Evolutionary conservation across 2,329 filamentous ascomycete species (phyloP), one percentile per base, ranked within the genome.

Genomic region (Colletotrichum cuscutae): DNA sequence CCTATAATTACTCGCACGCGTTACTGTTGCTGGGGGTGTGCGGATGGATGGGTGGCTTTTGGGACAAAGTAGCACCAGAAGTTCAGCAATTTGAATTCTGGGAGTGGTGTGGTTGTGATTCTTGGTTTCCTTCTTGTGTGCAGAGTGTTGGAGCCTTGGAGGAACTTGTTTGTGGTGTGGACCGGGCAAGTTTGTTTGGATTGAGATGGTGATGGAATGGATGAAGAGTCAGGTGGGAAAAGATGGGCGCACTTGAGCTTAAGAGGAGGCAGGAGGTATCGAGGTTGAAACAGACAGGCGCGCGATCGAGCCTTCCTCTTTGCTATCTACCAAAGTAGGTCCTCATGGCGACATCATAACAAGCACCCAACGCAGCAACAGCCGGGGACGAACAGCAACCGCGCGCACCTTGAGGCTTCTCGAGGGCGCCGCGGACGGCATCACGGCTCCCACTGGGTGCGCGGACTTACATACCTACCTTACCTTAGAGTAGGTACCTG

Each of bases 401-500:
- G 46, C 61, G 68, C 49, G n/a, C 57, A 49, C 42, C 19, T 49
- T n/a, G 42, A 49, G 19, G 42, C 52, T 69, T 69, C 52, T 62
- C 26, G 56, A 56, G 53, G 59, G 64, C 37, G 61, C 46, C 61
- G 30, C 30, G 30, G 30, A 24, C n/a, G 22, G 49, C 61, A 65
- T 68, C 26, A 72, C 60, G 59, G 60, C 65, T 67, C 65, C 49
- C 53, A 71, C 68, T 37, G 66, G 42, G 42, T 3, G 66, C 65
- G 58, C 22, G 22, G 26, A 42, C 37, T 42, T 19, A 32, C 32
- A 32, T 32, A 32, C 32, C 32, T 32, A 49, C 59, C 42, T 46
- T 46, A 32, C 32, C 32, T 32, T 12, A 32, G 32, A 30, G 28
- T 26, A 26, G 26, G 26, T 26, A 26, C 26, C 26, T 26, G 26